A percentile compares a stretch with the other conserved stretches of the same genome.
Conservation (phyloP, 1,284 basidiomycete species). For the Leccinum ponderosum region DNA sequence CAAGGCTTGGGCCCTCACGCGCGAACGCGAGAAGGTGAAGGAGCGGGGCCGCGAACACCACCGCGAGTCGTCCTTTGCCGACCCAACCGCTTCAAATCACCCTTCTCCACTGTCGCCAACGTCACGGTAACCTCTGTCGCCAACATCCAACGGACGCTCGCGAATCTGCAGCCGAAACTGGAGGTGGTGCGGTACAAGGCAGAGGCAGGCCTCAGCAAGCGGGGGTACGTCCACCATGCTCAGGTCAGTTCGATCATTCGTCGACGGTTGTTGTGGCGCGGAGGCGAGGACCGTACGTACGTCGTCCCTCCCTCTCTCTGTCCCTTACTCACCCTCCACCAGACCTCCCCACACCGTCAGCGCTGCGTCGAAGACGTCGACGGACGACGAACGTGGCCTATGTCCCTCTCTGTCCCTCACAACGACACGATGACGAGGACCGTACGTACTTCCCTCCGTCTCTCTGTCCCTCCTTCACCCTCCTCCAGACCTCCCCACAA, state of each 20-base stretch:
- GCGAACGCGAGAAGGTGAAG: slow-evolving; percentile 14
- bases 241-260: slow-evolving; percentile 17
- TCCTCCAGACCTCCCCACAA: too few relatives aligned
- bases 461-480: too few relatives aligned
- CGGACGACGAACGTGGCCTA: too few relatives aligned
- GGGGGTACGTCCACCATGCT: slow-evolving; percentile 52
- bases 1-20: slow-evolving; percentile 40
- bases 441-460: too few relatives aligned
- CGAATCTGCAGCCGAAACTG: slow-evolving; percentile 47
- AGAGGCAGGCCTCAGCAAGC: slow-evolving; percentile 60
- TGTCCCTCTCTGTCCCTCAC: too few relatives aligned
- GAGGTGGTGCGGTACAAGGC: slow-evolving; percentile 68
- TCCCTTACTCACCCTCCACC: too few relatives aligned
- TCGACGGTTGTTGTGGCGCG: slow-evolving; percentile 17
- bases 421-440: too few relatives aligned
- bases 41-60: background rate
- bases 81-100: background rate
- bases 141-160: slow-evolving; percentile 49
- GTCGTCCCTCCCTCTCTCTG: too few relatives aligned
- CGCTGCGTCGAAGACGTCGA: too few relatives aligned
- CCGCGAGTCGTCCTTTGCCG: background rate
- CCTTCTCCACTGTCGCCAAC: slow-evolving; percentile 5
- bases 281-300: slow-evolving; percentile 26
- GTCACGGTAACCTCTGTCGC: slow-evolving; percentile 30
- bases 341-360: too few relatives aligned